These are phyloP conservation scores for Exidia glandulosa DNA, from an alignment of 768 basidiomycete species.

Conservation along the genomic window DNA sequence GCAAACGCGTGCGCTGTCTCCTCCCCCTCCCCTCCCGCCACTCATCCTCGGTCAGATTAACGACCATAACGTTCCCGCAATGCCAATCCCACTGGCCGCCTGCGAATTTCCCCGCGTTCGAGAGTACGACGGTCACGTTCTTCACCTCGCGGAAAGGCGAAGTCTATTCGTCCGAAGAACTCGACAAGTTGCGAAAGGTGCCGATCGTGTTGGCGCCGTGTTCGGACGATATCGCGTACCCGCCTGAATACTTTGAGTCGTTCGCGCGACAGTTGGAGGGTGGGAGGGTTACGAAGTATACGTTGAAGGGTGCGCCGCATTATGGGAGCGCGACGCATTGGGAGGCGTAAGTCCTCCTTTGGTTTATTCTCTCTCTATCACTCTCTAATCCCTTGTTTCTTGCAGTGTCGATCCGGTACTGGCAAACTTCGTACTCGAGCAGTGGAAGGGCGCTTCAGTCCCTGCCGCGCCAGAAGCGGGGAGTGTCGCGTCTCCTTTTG, in stretches of 20 bases:
- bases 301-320: background rate
- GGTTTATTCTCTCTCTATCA: background rate
- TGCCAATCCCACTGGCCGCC: background rate
- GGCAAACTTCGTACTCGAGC: background rate
- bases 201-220: background rate
- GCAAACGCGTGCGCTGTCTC: background rate
- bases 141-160: background rate
- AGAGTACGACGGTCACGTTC: background rate
- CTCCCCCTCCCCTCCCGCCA: background rate
- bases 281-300: background rate
- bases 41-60: background rate
- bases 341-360: background rate
- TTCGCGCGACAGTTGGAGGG: background rate
- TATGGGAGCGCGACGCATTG: background rate
- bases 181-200: background rate
- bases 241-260: background rate
- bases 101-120: background rate
- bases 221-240: background rate
- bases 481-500: background rate
- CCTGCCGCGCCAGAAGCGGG: background rate
- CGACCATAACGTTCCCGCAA: too few relatives aligned
- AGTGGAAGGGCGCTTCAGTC: background rate
- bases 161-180: background rate
- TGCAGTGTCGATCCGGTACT: background rate
- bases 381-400: background rate